phyloP scores from a whole-genome alignment of 2,329 filamentous ascomycete genomes.

The Aspergillus piperis region DNA sequence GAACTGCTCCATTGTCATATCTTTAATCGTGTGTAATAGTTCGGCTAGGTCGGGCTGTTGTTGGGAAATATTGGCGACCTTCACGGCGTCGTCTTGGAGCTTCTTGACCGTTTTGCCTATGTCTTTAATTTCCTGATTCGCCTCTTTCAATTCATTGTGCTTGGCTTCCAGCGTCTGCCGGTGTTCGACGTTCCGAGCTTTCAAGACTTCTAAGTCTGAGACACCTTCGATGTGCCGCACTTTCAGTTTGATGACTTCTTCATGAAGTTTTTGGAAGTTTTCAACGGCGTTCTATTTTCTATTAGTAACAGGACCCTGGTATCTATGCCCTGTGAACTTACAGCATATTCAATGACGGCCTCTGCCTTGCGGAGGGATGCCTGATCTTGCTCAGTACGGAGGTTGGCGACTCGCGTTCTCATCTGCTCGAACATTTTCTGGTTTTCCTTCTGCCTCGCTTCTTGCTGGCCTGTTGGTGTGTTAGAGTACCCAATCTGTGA shows the following conservation, averaged over 20 bases:
- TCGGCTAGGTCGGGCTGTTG: slow-evolving; percentile 33
- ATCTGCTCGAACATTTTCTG: slow-evolving; percentile 45
- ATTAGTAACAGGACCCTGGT: slow-evolving; percentile 13
- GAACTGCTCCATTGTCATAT: slow-evolving; percentile 63
- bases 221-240: slow-evolving; percentile 74
- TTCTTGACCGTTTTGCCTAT: slow-evolving; percentile 19
- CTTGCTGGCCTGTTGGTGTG: slow-evolving; percentile 43
- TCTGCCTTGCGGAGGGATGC: slow-evolving; percentile 59
- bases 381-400: slow-evolving; percentile 59
- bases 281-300: slow-evolving; percentile 57
- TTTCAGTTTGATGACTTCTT: slow-evolving; percentile 67
- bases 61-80: slow-evolving; percentile 15
- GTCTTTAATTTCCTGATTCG: slow-evolving; percentile 39
- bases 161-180: slow-evolving; percentile 48
- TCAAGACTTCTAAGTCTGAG: slow-evolving; percentile 76
- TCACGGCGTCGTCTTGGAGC: slow-evolving; percentile 20
- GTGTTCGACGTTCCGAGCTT: slow-evolving; percentile 64
- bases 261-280: slow-evolving; percentile 62
- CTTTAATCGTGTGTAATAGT: slow-evolving; percentile 48
- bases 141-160: slow-evolving; percentile 42
- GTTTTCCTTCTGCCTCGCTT: slow-evolving; percentile 49
- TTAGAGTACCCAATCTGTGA: slow-evolving; percentile 23
- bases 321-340: slow-evolving; percentile 33
- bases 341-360: slow-evolving; percentile 58
- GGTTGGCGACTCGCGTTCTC: slow-evolving; percentile 51